Conservation (phyloP, 148 eudicot species). For the Suaeda aralocaspica region DNA sequence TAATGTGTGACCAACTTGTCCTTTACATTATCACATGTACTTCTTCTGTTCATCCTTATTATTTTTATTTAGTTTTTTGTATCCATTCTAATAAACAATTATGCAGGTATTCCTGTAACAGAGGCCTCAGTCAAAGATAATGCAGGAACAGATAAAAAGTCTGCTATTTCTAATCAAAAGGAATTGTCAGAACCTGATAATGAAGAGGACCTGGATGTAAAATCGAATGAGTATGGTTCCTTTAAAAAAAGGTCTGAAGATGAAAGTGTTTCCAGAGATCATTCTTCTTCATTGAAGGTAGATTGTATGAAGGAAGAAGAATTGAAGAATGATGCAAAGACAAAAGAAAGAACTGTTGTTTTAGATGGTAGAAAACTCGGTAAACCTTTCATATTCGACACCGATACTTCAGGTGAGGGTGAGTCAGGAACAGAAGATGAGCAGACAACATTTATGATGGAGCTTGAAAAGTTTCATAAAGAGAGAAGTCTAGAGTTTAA, state of each 20-base stretch:
- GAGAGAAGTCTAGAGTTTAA: constrained; percentile 65
- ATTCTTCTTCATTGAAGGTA: constrained; percentile 23
- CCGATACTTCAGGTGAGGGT: constrained; percentile 45
- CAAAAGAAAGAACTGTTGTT: constrained; percentile 5
- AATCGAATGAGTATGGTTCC: constrained; percentile 16
- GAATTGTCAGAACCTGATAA: constrained; percentile 11
- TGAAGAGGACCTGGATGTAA: constrained; percentile 15
- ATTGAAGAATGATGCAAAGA: constrained; percentile 14
- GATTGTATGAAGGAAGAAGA: constrained; percentile 25
- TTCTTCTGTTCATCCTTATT: background rate
- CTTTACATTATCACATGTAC: background rate
- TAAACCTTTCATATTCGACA: constrained; percentile 27
- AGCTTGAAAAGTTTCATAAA: constrained; percentile 58
- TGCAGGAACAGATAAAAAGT: constrained; percentile 5
- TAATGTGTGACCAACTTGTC: constrained; percentile 5
- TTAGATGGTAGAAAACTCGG: constrained; percentile 14
- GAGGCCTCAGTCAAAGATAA: constrained; percentile 9
- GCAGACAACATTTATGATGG: constrained; percentile 71
- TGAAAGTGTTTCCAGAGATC: constrained; percentile 19
- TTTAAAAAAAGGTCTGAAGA: constrained; percentile 12
- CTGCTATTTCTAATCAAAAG: constrained; percentile 19
- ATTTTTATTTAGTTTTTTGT: background rate
- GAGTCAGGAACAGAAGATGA: constrained; percentile 68
- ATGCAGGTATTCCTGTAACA: constrained; percentile 9
- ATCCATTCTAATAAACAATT: background rate